Evolutionary conservation across 116 monocot species (phyloP).

Genomic region (Cymodocea nodosa): DNA sequence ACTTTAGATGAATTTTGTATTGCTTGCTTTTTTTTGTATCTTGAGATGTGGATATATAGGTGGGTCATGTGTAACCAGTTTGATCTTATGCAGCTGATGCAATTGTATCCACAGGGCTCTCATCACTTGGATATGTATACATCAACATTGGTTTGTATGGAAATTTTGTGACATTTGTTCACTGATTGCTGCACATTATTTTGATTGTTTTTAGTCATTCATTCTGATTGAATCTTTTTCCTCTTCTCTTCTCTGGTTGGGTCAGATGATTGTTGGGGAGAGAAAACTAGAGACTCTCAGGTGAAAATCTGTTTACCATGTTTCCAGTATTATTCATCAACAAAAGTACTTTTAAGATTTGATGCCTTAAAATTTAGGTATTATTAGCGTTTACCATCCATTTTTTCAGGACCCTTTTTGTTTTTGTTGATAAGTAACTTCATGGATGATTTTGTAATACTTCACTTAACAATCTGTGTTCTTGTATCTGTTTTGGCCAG

Average conservation of each 20-base stretch:
- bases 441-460: too few species aligned
- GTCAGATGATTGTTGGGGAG: slow-evolving; percentile 77
- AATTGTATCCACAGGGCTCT: slow-evolving; percentile 46
- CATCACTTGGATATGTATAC: slow-evolving; percentile 56
- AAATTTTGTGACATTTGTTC: not conserved
- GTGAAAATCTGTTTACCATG: slow-evolving; percentile 7
- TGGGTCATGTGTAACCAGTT: not conserved
- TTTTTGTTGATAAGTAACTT: too few species aligned
- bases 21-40: too few species aligned
- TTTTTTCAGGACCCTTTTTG: too few species aligned
- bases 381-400: too few species aligned
- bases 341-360: too few species aligned
- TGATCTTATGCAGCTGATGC: slow-evolving; percentile 55
- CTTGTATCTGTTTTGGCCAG: slow-evolving; percentile 13
- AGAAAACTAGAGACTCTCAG: slow-evolving; percentile 43
- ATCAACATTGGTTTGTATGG: slow-evolving; percentile 52
- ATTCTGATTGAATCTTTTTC: not conserved
- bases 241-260: not conserved
- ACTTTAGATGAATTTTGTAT: too few species aligned
- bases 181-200: not conserved
- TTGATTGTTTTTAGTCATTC: not conserved
- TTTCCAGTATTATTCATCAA: too few species aligned
- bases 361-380: too few species aligned
- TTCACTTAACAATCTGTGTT: too few species aligned
- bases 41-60: too few species aligned